Conservation (phyloP, 345 rosid species). For the Aquilaria malaccensis region DNA sequence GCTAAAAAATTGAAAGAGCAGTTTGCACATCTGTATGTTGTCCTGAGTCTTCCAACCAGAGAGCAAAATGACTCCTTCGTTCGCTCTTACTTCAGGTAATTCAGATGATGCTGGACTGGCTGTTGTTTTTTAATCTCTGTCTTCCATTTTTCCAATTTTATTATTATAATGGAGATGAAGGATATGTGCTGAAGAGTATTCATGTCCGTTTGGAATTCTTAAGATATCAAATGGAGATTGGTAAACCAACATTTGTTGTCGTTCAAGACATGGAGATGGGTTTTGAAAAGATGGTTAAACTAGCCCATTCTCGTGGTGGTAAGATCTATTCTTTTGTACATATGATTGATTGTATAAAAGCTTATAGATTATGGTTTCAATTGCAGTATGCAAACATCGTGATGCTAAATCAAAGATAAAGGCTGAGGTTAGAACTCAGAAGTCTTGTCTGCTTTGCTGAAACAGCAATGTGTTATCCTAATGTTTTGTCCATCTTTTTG, state of each 20-base stretch:
- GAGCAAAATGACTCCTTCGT: conserved; percentile 69
- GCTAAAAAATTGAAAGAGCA: conserved; percentile 59
- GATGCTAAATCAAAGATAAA: conserved; percentile 58
- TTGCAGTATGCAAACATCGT: conserved; percentile 78
- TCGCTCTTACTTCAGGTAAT: conserved; percentile 81
- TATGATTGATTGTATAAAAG: neutral
- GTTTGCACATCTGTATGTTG: conserved; percentile 66
- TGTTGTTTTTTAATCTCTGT: neutral
- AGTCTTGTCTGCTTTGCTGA: neutral
- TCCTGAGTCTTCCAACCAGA: conserved; percentile 49
- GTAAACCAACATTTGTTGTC: conserved; percentile 73
- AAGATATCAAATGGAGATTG: conserved; percentile 78
- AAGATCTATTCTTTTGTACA: conserved; percentile 7
- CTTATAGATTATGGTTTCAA: neutral
- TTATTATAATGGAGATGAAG: neutral
- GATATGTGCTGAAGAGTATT: too few relatives aligned
- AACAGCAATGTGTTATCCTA: neutral
- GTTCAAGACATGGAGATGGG: conserved; percentile 92
- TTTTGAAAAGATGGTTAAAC: conserved; percentile 85
- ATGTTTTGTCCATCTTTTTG: neutral
- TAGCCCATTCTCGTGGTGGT: conserved; percentile 88
- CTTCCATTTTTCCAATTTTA: neutral
- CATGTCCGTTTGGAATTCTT: conserved; percentile 6
- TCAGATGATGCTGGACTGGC: neutral
- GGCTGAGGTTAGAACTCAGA: conserved; percentile 54